These are phyloP conservation scores for Pseudogymnoascus sp. DNA, from an alignment of 2,329 filamentous ascomycete genomes.

Conservation along the genomic window DNA sequence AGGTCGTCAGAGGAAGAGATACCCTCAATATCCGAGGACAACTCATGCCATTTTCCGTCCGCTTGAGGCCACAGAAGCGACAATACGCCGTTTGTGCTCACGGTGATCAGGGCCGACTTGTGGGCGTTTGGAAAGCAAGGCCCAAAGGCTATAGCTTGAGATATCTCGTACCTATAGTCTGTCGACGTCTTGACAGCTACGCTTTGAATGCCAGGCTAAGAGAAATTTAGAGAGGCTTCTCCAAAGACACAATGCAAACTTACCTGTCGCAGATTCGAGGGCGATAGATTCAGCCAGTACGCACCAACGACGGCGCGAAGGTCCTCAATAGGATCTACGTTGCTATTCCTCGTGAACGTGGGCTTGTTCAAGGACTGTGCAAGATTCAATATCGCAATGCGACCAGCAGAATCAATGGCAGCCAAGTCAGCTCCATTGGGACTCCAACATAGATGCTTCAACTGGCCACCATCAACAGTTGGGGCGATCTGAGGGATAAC, in stretches of 20 bases:
- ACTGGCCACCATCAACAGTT: slow-evolving; percentile 52
- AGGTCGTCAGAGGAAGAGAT: slow-evolving; percentile 63
- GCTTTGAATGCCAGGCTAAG: slow-evolving; percentile 42
- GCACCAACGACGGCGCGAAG: slow-evolving; percentile 70
- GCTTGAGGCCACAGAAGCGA: slow-evolving; percentile 71
- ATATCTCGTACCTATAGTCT: slow-evolving; percentile 59
- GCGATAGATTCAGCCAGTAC: slow-evolving; percentile 60
- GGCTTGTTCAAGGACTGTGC: slow-evolving; percentile 66
- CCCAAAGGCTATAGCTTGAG: slow-evolving; percentile 55
- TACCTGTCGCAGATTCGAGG: slow-evolving; percentile 23
- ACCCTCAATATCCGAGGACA: slow-evolving; percentile 64
- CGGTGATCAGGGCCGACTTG: slow-evolving; percentile 66
- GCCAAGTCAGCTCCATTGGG: slow-evolving; percentile 68
- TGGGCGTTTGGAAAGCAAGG: slow-evolving; percentile 63
- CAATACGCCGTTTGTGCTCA: slow-evolving; percentile 66
- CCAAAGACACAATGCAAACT: slow-evolving; percentile 9
- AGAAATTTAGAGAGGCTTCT: not conserved
- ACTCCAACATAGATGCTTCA: slow-evolving; percentile 80
- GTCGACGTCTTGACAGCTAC: slow-evolving; percentile 55
- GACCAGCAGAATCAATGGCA: slow-evolving; percentile 69
- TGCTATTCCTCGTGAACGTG: slow-evolving; percentile 50
- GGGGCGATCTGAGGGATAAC: slow-evolving; percentile 51
- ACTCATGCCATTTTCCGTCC: slow-evolving; percentile 63
- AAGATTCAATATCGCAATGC: slow-evolving; percentile 66
- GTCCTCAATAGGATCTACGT: slow-evolving; percentile 64